Conservation (phyloP, 225 moss, liverwort and hornwort genomes). For the Polytrichum formosum region DNA sequence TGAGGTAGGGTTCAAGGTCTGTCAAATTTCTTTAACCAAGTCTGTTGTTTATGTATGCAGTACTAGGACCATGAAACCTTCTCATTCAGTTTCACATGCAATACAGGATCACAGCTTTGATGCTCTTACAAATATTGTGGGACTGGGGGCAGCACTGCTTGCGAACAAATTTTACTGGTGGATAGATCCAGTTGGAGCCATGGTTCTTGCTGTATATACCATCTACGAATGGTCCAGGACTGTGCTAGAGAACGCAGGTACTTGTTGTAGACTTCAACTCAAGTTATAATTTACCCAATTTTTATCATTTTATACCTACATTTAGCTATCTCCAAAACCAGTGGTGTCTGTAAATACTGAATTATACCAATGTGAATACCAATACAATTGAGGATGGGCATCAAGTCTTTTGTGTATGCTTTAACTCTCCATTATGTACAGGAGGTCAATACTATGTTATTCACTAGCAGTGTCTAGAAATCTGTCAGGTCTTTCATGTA, state of each 20-base stretch:
- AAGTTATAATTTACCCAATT: background rate
- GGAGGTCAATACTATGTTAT: background rate
- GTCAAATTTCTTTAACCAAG: too few species aligned
- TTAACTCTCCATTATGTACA: background rate
- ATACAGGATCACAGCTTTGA: slow-evolving; percentile 78
- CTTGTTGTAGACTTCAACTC: background rate
- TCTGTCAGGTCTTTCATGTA: too few species aligned
- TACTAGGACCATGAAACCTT: too few species aligned
- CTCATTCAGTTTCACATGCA: slow-evolving; percentile 3
- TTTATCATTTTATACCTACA: too few species aligned
- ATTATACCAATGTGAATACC: too few species aligned
- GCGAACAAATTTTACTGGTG: slow-evolving; percentile 73
- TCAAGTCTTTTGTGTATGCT: background rate
- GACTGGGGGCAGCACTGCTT: slow-evolving; percentile 73
- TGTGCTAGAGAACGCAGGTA: slow-evolving; percentile 81
- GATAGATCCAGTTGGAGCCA: slow-evolving; percentile 87
- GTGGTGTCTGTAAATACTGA: too few species aligned
- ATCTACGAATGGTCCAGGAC: slow-evolving; percentile 84
- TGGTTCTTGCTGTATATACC: slow-evolving; percentile 72
- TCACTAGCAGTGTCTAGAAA: background rate
- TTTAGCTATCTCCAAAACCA: too few species aligned
- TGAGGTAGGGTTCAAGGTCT: too few species aligned
- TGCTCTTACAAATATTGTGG: slow-evolving; percentile 67
- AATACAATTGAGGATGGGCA: background rate
- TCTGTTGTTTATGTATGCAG: too few species aligned